Percentiles rank a stretch among this genome's conserved stretches.
These are phyloP conservation scores for Leccinum solheimii DNA, from an alignment of 1,284 basidiomycete species.

Conservation along the genomic window DNA sequence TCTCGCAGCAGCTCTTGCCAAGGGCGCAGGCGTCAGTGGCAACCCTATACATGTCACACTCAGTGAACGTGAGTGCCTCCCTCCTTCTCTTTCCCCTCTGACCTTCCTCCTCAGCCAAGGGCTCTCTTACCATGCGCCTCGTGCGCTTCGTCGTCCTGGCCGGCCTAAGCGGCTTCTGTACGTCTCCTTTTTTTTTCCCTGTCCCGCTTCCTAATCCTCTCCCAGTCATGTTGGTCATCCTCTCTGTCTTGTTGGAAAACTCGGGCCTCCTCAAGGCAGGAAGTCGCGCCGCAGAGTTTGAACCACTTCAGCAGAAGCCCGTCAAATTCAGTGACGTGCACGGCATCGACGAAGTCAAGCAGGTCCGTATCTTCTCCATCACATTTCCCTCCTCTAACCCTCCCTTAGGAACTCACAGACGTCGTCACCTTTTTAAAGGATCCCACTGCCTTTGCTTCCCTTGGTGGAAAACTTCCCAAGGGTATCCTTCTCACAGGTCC, in stretches of 20 bases:
- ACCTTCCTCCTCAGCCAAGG: constrained; percentile 51
- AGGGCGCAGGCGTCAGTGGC: constrained; percentile 45
- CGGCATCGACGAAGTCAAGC: constrained; percentile 92
- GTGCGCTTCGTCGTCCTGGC: constrained; percentile 60
- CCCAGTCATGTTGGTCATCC: constrained; percentile 75
- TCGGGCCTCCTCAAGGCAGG: constrained; percentile 89
- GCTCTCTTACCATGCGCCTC: constrained; percentile 61
- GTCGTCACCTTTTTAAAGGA: constrained; percentile 93
- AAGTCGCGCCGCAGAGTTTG: constrained; percentile 73
- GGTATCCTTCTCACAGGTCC: constrained; percentile 89
- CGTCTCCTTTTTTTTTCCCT: constrained; percentile 24
- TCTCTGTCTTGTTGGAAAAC: constrained; percentile 89
- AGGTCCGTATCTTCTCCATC: constrained; percentile 42
- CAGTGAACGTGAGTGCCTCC: constrained; percentile 63
- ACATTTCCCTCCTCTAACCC: constrained; percentile 1
- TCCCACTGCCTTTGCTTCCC: constrained; percentile 81
- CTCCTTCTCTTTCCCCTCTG: neutral
- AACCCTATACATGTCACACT: constrained; percentile 78
- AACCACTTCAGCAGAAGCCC: constrained; percentile 73
- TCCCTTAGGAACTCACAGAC: constrained; percentile 79
- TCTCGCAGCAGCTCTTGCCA: constrained; percentile 41
- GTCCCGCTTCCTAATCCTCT: constrained; percentile 5
- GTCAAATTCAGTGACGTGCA: constrained; percentile 93
- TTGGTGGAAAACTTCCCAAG: constrained; percentile 91
- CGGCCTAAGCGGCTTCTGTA: constrained; percentile 53